Evolutionary conservation across 2,329 filamentous ascomycete genomes (phyloP).

Genomic region (Hymenoscyphus linearis): DNA sequence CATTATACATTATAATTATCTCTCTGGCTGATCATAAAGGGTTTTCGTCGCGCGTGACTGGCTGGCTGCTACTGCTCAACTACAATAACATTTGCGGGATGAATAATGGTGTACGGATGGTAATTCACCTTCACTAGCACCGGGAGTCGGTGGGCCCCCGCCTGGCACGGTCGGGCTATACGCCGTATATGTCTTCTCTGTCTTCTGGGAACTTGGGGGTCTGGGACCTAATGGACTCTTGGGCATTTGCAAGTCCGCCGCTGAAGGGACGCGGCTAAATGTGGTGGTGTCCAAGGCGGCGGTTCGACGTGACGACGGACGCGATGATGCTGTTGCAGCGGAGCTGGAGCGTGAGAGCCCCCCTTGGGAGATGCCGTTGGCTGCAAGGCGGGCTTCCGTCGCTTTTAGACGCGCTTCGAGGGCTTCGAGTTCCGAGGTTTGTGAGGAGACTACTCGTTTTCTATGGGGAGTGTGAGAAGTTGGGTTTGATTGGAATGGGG

Average conservation of each 20-base stretch:
- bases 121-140: slow-evolving; percentile 33
- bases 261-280: slow-evolving; percentile 11
- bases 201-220: slow-evolving; percentile 6
- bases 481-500: not conserved
- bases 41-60: no score
- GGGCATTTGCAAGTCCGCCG: slow-evolving; percentile 8
- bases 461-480: slow-evolving; percentile 41
- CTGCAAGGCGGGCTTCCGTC: slow-evolving; percentile 72
- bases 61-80: no score
- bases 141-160: slow-evolving; percentile 31
- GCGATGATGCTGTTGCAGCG: slow-evolving; percentile 5
- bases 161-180: slow-evolving; percentile 23
- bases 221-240: slow-evolving; percentile 18
- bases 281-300: slow-evolving; percentile 18
- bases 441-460: slow-evolving; percentile 71
- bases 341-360: not conserved
- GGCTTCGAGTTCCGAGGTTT: slow-evolving; percentile 74
- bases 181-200: slow-evolving; percentile 5
- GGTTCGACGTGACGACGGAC: slow-evolving; percentile 21
- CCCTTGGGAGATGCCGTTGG: slow-evolving; percentile 10
- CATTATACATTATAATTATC: no score
- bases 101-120: no score
- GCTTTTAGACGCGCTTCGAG: slow-evolving; percentile 80
- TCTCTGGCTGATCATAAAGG: no score
- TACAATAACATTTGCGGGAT: slow-evolving; percentile 28